Percentiles rank a stretch among this genome's conserved stretches.
These are phyloP conservation scores for Telopea speciosissima DNA, from an alignment of 177 flowering plant species.

Conservation along the genomic window DNA sequence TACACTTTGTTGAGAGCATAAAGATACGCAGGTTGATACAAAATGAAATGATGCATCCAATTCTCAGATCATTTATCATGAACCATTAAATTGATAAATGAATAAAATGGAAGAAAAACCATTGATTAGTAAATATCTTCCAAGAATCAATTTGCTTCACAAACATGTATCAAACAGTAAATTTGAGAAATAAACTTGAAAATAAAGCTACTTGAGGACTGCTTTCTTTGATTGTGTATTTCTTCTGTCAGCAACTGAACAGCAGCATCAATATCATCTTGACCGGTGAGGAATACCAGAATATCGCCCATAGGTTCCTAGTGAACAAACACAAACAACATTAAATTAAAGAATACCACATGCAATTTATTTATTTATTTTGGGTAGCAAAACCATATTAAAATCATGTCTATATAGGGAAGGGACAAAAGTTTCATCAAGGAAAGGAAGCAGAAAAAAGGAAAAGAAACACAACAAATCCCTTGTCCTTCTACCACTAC, in stretches of 20 bases:
- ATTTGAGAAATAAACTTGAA: neutral
- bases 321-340: conserved; percentile 7
- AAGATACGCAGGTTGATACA: neutral
- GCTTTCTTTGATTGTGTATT: conserved; percentile 36
- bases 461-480: too few species aligned
- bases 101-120: neutral
- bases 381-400: too few species aligned
- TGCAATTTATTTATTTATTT: too few species aligned
- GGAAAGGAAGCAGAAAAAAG: too few species aligned
- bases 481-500: too few species aligned
- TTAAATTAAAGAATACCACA: neutral
- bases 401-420: too few species aligned
- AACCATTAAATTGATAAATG: neutral
- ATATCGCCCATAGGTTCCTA: conserved; percentile 95
- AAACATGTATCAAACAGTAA: neutral
- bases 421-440: too few species aligned
- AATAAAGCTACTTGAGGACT: conserved; percentile 43
- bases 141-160: neutral
- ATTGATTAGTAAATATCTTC: neutral
- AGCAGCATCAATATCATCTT: conserved; percentile 97
- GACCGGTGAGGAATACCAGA: conserved; percentile 91
- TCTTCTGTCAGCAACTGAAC: conserved; percentile 70
- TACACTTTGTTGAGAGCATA: too few species aligned
- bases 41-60: neutral
- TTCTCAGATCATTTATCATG: neutral